These are phyloP conservation scores for Myxozyma geophila DNA, from an alignment of 805 yeast species.

Conservation along the genomic window DNA sequence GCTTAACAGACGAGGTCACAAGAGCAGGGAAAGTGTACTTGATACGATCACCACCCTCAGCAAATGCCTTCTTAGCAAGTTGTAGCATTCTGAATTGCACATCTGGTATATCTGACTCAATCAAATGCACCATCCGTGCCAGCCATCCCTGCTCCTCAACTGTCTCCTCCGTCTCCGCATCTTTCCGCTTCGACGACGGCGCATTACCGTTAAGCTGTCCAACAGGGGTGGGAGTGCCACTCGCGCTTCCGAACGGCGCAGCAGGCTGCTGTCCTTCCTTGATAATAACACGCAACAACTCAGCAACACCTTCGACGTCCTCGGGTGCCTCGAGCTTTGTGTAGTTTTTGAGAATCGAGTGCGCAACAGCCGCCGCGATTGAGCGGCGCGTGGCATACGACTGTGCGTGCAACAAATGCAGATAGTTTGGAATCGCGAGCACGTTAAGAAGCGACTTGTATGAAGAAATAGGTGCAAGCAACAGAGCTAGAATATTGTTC, in stretches of 20 bases:
- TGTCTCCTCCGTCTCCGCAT: constrained; percentile 49
- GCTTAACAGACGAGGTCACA: constrained; percentile 61
- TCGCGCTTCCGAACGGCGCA: constrained; percentile 39
- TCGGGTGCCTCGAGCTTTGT: constrained; percentile 50
- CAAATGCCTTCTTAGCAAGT: constrained; percentile 54
- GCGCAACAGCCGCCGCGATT: constrained; percentile 65
- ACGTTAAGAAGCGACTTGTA: constrained; percentile 43
- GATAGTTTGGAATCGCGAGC: constrained; percentile 53
- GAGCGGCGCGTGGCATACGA: constrained; percentile 57
- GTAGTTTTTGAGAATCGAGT: constrained; percentile 54
- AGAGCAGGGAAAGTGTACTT: constrained; percentile 77
- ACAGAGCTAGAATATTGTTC: constrained; percentile 43
- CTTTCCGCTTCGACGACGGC: constrained; percentile 29
- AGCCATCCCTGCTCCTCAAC: constrained; percentile 47
- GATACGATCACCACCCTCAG: constrained; percentile 60
- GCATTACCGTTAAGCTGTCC: constrained; percentile 11
- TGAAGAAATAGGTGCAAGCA: constrained; percentile 44
- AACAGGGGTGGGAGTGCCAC: constrained; percentile 2
- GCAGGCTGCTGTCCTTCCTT: constrained; percentile 43
- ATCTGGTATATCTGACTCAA: constrained; percentile 56
- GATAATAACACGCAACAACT: constrained; percentile 61
- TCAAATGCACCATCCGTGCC: constrained; percentile 69
- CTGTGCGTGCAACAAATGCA: constrained; percentile 59
- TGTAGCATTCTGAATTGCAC: constrained; percentile 54
- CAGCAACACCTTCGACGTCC: constrained; percentile 64